Conservation (phyloP, 768 basidiomycete genomes). For the Neoboletus magnificus region DNA sequence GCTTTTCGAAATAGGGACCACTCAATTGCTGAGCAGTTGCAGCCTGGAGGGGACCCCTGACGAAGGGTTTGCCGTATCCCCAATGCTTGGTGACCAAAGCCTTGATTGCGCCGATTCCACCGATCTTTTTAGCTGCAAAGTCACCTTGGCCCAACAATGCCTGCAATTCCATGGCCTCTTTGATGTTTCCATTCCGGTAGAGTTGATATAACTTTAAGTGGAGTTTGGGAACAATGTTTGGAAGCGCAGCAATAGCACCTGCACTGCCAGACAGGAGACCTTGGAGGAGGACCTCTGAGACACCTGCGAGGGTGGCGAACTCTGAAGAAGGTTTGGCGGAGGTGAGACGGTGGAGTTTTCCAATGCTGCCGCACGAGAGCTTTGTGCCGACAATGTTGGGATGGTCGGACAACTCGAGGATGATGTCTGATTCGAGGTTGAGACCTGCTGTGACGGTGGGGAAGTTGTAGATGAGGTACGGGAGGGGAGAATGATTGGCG, state of each 20-base stretch:
- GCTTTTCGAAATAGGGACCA: conserved; percentile 37
- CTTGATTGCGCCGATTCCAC: conserved; percentile 69
- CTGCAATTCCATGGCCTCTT: conserved; percentile 61
- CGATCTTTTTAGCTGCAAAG: conserved; percentile 58
- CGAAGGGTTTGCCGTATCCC: conserved; percentile 53
- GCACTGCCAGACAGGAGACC: conserved; percentile 60
- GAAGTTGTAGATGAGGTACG: conserved; percentile 84
- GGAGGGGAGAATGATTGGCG: conserved; percentile 63
- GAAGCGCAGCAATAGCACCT: conserved; percentile 63
- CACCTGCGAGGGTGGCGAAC: conserved; percentile 74
- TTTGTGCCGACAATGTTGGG: conserved; percentile 86
- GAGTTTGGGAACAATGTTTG: conserved; percentile 58
- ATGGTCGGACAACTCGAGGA: conserved; percentile 65
- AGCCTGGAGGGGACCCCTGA: conserved; percentile 50
- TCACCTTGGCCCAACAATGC: conserved; percentile 62
- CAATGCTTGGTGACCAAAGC: conserved; percentile 59
- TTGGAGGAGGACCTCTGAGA: conserved; percentile 65
- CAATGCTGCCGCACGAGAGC: conserved; percentile 81
- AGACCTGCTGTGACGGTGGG: conserved; percentile 77
- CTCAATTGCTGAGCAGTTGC: conserved; percentile 37
- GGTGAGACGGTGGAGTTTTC: conserved; percentile 76
- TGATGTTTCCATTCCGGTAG: conserved; percentile 49
- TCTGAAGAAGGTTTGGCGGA: conserved; percentile 49
- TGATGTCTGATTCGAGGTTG: conserved; percentile 79
- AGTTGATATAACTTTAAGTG: conserved; percentile 50